Conservation (phyloP, 495 filamentous ascomycete species). For the Xanthoparmelia taractica region DNA sequence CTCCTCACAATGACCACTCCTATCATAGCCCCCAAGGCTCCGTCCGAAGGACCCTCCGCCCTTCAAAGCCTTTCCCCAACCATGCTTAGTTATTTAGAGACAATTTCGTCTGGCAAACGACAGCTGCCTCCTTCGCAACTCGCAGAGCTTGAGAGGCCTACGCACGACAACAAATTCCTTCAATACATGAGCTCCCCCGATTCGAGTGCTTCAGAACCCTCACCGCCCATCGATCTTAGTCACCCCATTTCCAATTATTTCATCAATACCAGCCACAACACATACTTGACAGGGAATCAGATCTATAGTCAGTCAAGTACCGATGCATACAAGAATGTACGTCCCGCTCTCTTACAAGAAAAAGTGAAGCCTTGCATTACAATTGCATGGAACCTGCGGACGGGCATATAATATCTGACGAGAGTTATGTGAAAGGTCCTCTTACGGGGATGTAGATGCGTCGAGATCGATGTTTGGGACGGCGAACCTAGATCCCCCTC, state of each 20-base stretch:
- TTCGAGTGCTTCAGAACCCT: conserved; percentile 38
- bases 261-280: conserved; percentile 90
- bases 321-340: conserved; percentile 74
- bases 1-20: conserved; percentile 4
- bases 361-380: background rate
- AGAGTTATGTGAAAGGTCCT: conserved; percentile 46
- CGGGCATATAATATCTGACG: conserved; percentile 13
- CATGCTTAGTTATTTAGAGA: conserved; percentile 19
- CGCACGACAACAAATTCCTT: conserved; percentile 39
- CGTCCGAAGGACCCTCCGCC: background rate
- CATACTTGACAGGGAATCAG: conserved; percentile 88
- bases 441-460: conserved; percentile 75
- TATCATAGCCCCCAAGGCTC: background rate
- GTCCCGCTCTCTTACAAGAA: conserved; percentile 24
- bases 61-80: conserved; percentile 19
- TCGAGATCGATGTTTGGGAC: conserved; percentile 96
- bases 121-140: conserved; percentile 18
- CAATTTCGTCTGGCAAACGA: conserved; percentile 17
- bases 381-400: background rate
- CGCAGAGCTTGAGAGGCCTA: conserved; percentile 13
- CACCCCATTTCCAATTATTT: conserved; percentile 81
- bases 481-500: conserved; percentile 48
- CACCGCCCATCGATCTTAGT: conserved; percentile 42
- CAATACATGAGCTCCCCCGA: conserved; percentile 53
- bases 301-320: conserved; percentile 74